Evolutionary conservation across 345 rosid genomes (phyloP), one percentile per base, ranked within the genome.

Genomic region (Eucalyptus sideroxylon): DNA sequence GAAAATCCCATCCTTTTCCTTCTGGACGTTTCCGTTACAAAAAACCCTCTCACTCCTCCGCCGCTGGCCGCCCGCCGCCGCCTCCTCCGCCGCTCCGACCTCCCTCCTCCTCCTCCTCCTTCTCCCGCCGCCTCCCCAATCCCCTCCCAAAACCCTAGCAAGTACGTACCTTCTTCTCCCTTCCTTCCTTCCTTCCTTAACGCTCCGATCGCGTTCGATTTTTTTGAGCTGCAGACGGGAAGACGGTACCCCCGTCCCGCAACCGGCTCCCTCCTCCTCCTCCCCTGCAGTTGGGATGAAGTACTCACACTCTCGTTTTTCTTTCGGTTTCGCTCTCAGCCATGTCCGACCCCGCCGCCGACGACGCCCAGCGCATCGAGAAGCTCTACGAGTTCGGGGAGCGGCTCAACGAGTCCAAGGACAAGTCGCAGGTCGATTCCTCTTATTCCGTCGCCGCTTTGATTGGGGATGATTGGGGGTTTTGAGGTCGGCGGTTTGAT

Each of bases 371-470:
- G 87, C 99, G 94, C 91, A 96, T 98, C 93, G 99, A 96, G 95
- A 95, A 94, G 97, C 98, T 98, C 87, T 98, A 98, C 92, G 97
- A 98, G 97, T 97, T 95, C 93, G 97, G 99, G 16, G 99, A 98
- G 90, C 94, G 98, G 8, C 98, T 98, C 88, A 98, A 91, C 89
- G 99, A 96, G 90, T 93, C 99, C 90, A 98, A 97, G 92, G 99
- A 97, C 90, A 98, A 98, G 95, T 94, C 98, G 87, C 97, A 96
- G 99, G 99, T 96, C 81, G 72, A 51, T 50, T 9, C 11, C 16
- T 72, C 50, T 44, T 14, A 16, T 30, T 23, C 49, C 34, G 11
- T 45, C 34, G 7, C 40, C 45, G 16, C 26, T 37, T n/a, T 53
- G 40, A 67, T 53, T 47, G 37, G 23, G 83, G 51, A 8, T 26